Percentiles rank a stretch among this genome's conserved stretches.
These are phyloP conservation scores for Russula sp. DNA, from an alignment of 768 basidiomycete species.

Conservation along the genomic window DNA sequence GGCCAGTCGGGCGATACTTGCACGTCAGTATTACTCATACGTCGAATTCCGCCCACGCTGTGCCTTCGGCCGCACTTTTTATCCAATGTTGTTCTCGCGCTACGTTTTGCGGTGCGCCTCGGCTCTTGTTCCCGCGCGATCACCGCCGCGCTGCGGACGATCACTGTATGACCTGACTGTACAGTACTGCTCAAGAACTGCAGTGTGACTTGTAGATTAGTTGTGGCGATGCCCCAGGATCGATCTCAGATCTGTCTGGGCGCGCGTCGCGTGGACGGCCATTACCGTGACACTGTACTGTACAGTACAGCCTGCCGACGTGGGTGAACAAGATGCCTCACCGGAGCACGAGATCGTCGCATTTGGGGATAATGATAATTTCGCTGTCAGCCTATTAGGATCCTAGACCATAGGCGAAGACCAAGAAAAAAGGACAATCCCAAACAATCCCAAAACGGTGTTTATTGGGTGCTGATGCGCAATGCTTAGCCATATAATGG, in stretches of 20 bases:
- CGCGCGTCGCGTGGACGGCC: not conserved
- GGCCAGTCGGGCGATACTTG: no score
- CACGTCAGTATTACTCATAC: no score
- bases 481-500: not conserved
- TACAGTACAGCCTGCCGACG: not conserved
- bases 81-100: no score
- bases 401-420: not conserved
- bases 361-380: not conserved
- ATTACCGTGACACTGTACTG: not conserved
- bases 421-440: not conserved
- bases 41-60: no score
- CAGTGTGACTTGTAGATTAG: not conserved
- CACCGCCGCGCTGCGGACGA: not conserved
- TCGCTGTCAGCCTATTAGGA: not conserved
- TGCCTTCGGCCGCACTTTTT: no score
- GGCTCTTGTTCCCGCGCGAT: not conserved
- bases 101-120: not conserved
- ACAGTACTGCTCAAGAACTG: not conserved
- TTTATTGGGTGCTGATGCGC: conserved; percentile 6
- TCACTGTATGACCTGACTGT: not conserved
- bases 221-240: not conserved
- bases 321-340: not conserved
- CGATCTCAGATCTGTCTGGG: not conserved
- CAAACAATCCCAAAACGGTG: not conserved
- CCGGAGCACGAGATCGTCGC: not conserved